Percentiles rank a stretch among this genome's conserved stretches.
Conservation (phyloP, 495 filamentous ascomycete species). For the Penicillium malachiteum region DNA sequence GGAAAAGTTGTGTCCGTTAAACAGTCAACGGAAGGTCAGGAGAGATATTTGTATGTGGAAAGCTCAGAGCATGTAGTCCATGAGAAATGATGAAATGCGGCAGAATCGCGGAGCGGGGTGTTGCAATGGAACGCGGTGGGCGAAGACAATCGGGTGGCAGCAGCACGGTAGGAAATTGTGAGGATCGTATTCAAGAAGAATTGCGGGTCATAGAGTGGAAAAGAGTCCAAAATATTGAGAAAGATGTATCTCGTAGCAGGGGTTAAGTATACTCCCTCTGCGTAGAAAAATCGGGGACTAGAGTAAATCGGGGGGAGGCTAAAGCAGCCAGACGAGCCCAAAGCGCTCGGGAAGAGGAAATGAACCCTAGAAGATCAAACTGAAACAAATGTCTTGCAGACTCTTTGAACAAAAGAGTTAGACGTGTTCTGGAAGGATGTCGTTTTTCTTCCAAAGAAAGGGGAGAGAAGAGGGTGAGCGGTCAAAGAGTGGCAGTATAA, state of each 20-base stretch:
- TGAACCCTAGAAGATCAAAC: background rate
- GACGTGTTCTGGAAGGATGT: background rate
- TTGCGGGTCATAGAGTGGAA: background rate
- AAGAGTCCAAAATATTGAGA: background rate
- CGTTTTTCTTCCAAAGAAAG: conserved; percentile 4
- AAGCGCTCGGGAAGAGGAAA: conserved; percentile 2
- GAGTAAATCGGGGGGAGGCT: conserved; percentile 1
- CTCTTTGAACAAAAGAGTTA: background rate
- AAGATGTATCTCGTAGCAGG: background rate
- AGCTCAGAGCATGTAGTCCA: conserved; percentile 17
- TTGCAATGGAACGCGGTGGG: conserved; percentile 15
- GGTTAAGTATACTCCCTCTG: conserved; percentile 22
- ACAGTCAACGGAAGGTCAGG: background rate
- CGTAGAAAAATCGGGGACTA: conserved; percentile 2
- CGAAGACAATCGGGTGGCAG: background rate
- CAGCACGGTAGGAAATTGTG: background rate
- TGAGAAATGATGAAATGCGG: conserved; percentile 16
- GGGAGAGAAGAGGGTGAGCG: conserved; percentile 28
- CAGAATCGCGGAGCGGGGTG: conserved; percentile 23
- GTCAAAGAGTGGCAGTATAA: conserved; percentile 21
- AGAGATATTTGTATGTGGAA: conserved; percentile 3
- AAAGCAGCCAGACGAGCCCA: conserved; percentile 1
- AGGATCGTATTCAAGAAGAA: background rate
- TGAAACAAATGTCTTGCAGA: conserved; percentile 1
- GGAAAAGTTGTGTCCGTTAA: conserved; percentile 1